Base-by-base conservation (phyloP, 305 asterid genomes). In the Solanum hybrid region DNA sequence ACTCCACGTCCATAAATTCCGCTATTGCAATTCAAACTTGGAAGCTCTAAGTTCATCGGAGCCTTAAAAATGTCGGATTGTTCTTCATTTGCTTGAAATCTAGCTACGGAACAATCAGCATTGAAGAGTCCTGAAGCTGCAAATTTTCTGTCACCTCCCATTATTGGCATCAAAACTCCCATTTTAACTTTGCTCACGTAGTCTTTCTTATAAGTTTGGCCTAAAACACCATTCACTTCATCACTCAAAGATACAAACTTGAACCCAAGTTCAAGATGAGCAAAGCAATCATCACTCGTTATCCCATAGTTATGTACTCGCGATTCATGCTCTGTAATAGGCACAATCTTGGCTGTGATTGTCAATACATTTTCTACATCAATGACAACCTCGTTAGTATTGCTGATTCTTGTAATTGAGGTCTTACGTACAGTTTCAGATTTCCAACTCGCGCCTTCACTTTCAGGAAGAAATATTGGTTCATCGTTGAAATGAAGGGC, bases 121-220 rank as follows among this genome's bases (percentile, higher is more conserved):
- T 91, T 91, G 76, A 90, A 93, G 29, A 95, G 87, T 66, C 90
- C 90, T 27, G 79, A 66, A 3, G 94, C 92, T 3, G 90, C 82
- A 31, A 92, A 94, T 10, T 90, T 92, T 16, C 60, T 90, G 2
- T 90, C 93, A 5, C 97, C 98, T 38, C 96, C 96, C 80, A 95
- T 93, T 36, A 95, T 96, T 14, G 96, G 96, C 96, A 94, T 94
- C 26, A 91, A 10, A 24, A 89, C 95, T 40, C 93, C 94, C 93
- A 95, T 90, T 56, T 94, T 95, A 13, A 85, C 92, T 76, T 90
- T 92, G 71, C 94, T 94, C 89, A 94, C 97, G 34, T 95, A 95
- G n/a, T 91, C 90, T 20, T 85, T 90, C 16, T 90, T 20, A 35
- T 94, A 94, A 0, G 97, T 95, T 64, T 94, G 98, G 5, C 98